phyloP scores from a whole-genome alignment of 768 basidiomycete species.

The Pisolithus albus region DNA sequence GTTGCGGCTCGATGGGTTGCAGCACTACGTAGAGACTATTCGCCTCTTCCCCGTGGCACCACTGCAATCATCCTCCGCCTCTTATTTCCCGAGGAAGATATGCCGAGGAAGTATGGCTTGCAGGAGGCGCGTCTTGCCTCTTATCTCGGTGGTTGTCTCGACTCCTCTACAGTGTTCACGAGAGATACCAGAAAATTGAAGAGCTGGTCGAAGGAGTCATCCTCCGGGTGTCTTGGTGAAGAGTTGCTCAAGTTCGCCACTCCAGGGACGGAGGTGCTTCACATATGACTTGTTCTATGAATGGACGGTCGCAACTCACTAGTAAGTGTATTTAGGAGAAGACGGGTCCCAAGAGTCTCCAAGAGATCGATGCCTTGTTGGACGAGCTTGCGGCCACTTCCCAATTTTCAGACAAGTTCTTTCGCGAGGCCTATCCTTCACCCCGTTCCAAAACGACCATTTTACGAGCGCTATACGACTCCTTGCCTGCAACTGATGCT shows the following conservation, averaged over 20 bases:
- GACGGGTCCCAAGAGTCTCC: conserved; percentile 29
- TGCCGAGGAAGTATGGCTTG: conserved; percentile 61
- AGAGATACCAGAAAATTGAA: conserved; percentile 22
- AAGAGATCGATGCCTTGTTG: conserved; percentile 58
- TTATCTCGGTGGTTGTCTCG: conserved; percentile 44
- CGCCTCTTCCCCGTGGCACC: conserved; percentile 46
- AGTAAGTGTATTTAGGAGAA: conserved; percentile 8
- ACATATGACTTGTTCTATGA: not conserved
- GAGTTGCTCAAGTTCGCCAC: conserved; percentile 44
- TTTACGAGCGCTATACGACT: conserved; percentile 52
- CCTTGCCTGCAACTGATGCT: conserved; percentile 56
- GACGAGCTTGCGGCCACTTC: conserved; percentile 70
- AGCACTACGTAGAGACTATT: conserved; percentile 34
- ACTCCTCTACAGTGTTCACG: conserved; percentile 28
- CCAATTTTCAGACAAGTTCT: conserved; percentile 46
- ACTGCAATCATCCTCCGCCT: conserved; percentile 60
- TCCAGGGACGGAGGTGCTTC: conserved; percentile 31
- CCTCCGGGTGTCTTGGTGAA: conserved; percentile 63
- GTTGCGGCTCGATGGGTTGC: conserved; percentile 41
- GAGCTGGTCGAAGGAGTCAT: conserved; percentile 36
- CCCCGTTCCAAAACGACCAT: conserved; percentile 30
- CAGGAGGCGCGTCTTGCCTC: conserved; percentile 57
- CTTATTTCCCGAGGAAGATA: conserved; percentile 82
- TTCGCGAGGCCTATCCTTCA: conserved; percentile 31
- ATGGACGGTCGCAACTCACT: conserved; percentile 1